Percentiles rank a stretch among this genome's conserved stretches.
Conservation (phyloP, 1,284 basidiomycete genomes). For the Inonotus hispidus region DNA sequence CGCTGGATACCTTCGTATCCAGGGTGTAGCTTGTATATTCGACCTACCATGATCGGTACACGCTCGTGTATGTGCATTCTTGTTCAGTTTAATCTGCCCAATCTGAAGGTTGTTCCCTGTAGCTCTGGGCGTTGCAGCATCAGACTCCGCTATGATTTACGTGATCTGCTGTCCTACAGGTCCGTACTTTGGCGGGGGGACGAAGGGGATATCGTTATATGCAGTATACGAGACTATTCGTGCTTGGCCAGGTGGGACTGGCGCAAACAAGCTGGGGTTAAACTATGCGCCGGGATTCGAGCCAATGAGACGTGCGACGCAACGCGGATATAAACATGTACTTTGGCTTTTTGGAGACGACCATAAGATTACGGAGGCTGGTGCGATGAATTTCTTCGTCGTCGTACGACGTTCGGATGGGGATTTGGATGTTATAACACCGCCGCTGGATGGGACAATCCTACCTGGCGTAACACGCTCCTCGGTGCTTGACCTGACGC, state of each 20-base stretch:
- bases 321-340: conserved; percentile 67
- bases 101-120: neutral
- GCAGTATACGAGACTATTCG: conserved; percentile 67
- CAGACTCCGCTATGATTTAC: conserved; percentile 67
- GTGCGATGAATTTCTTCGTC: conserved; percentile 70
- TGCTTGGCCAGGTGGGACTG: conserved; percentile 80
- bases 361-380: conserved; percentile 42
- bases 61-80: conserved; percentile 41
- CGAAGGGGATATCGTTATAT: conserved; percentile 64
- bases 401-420: conserved; percentile 48
- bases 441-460: conserved; percentile 71
- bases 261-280: conserved; percentile 57
- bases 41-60: conserved; percentile 83
- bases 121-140: conserved; percentile 65
- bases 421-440: conserved; percentile 64
- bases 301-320: conserved; percentile 56
- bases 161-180: conserved; percentile 64
- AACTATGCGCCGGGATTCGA: conserved; percentile 71
- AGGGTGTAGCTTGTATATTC: conserved; percentile 75
- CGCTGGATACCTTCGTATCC: conserved; percentile 70
- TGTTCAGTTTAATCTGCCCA: neutral
- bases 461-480: conserved; percentile 73
- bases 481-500: conserved; percentile 59
- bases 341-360: conserved; percentile 44
- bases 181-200: conserved; percentile 64